phyloP scores from a whole-genome alignment of 192 early-diverging fungal species.

The Coemansia sp. region DNA sequence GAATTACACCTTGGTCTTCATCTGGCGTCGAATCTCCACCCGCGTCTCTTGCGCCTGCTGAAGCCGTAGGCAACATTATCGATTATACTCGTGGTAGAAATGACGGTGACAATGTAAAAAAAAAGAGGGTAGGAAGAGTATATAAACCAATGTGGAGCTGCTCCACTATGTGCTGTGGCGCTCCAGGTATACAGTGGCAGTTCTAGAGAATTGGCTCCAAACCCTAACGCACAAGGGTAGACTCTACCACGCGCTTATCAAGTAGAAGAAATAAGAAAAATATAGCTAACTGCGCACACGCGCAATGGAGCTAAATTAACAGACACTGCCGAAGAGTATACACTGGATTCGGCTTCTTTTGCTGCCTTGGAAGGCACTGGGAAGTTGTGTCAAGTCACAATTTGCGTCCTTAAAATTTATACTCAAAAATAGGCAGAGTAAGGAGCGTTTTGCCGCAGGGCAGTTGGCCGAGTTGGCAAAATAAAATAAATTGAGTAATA shows the following conservation, averaged over 20 bases:
- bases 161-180: neutral
- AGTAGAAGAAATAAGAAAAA: neutral
- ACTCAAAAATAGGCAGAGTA: neutral
- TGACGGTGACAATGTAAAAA: neutral
- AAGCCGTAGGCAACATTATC: conserved; percentile 27
- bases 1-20: conserved; percentile 83
- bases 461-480: neutral
- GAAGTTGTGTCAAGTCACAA: neutral
- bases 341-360: neutral
- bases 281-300: neutral
- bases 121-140: neutral
- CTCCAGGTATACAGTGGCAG: neutral
- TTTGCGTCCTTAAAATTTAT: neutral
- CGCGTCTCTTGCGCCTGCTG: conserved; percentile 18
- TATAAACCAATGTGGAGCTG: neutral
- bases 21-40: conserved; percentile 49
- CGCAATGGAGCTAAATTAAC: neutral
- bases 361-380: neutral
- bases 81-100: neutral
- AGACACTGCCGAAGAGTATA: neutral
- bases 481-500: neutral
- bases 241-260: neutral
- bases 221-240: neutral
- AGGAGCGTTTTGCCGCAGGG: neutral
- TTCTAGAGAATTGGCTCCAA: neutral